Base-by-base conservation (phyloP, 2,329 filamentous ascomycete genomes). In the Zymoseptoria pseudotritici region DNA sequence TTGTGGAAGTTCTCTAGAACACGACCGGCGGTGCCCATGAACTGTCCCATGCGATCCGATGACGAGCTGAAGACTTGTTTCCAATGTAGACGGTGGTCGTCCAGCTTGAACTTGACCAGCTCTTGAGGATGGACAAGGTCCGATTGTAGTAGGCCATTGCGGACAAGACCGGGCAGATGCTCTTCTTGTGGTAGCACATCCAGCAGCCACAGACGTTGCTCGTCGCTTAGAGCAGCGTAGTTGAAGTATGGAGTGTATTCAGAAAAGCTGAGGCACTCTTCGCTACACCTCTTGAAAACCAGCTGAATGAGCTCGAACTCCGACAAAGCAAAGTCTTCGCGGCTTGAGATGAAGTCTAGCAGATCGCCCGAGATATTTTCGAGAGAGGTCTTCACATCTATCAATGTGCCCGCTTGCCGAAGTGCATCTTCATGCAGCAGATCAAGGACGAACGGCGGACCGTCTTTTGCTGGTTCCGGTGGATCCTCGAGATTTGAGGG, bases 291-390 rank as follows among this genome's bases (percentile, higher is more conserved):
- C 21, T 31, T 24, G 19, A 58, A 51, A 6, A 54, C 29, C 24
- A 58, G 29, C 31, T 58, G 50, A 9, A 58, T 54, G 26, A 54
- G 50, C 51, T 58, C 56, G 31, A 54, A 58, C 29, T 58, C 56
- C 7, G 56, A 58, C 31, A 58, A 52, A 29, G 56, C 50, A 22
- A 54, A n/a, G 13, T 46, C 31, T 19, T 58, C 50, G 24, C 56
- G 50, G 20, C 26, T n/a, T 13, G 50, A 53, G 20, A 58, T 31
- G 21, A 58, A 49, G 21, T 54, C 56, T 29, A 58, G n/a, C 21
- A 58, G n/a, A 49, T 46, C 56, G 20, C 36, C 19, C 5, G 56
- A 20, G n/a, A 52, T 19, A 20, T 7, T 9, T n/a, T 54, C 22
- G n/a, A 53, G 42, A 26, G 50, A 21, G 19, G 50, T 13, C 7